Percentiles rank a stretch among this genome's conserved stretches.
phyloP scores from a whole-genome alignment of 2,329 filamentous ascomycete species.

The Claviceps sp. region DNA sequence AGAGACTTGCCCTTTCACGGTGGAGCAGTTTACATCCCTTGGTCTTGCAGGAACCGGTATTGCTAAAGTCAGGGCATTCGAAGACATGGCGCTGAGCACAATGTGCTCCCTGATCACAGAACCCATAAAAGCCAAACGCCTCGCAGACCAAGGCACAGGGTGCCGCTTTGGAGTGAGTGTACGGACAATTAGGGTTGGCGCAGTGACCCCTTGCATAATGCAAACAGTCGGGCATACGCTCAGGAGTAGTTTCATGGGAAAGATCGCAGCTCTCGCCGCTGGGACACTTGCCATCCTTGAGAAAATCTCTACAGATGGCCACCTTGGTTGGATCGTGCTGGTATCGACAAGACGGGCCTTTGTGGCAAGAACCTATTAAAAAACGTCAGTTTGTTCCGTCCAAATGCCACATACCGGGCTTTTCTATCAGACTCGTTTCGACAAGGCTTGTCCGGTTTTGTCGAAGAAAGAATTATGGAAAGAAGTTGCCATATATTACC shows the following conservation, averaged over 20 bases:
- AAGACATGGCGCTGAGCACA: constrained; percentile 78
- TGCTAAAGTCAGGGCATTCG: constrained; percentile 93
- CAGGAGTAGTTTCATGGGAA: constrained; percentile 71
- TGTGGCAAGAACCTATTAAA: constrained; percentile 64
- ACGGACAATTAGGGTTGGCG: constrained; percentile 73
- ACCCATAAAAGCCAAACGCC: constrained; percentile 74
- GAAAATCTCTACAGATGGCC: constrained; percentile 77
- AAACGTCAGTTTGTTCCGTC: constrained; percentile 31
- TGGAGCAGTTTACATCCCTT: constrained; percentile 77
- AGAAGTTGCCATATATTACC: constrained; percentile 44
- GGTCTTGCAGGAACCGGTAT: constrained; percentile 70
- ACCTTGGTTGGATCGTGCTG: constrained; percentile 77
- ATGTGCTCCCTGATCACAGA: constrained; percentile 67
- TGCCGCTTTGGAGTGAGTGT: constrained; percentile 70
- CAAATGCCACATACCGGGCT: constrained; percentile 23
- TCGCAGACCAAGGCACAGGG: constrained; percentile 70
- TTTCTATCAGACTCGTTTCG: constrained; percentile 9
- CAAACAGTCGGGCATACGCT: constrained; percentile 77
- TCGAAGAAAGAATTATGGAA: constrained; percentile 12
- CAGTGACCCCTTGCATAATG: constrained; percentile 87
- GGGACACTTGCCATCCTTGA: constrained; percentile 66
- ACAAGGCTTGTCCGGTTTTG: constrained; percentile 9
- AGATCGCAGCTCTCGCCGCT: constrained; percentile 75
- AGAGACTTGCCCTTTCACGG: constrained; percentile 70
- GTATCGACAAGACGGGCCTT: constrained; percentile 68